phyloP scores from a whole-genome alignment of 257 asterid species.

The Penstemon barbatus region DNA sequence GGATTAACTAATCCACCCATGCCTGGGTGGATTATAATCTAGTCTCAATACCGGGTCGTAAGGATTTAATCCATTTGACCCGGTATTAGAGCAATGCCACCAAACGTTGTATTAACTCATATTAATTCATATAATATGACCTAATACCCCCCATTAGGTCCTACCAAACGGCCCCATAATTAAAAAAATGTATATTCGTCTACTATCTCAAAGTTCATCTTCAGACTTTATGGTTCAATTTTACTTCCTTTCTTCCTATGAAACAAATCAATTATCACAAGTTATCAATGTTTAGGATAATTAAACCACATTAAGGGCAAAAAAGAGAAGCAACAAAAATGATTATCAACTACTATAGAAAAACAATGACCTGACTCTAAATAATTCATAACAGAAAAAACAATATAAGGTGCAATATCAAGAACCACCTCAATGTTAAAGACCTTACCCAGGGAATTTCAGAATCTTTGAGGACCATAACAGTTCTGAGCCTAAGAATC shows the following conservation, averaged over 20 bases:
- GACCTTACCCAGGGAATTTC: constrained; percentile 62
- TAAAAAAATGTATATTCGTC: too few relatives aligned
- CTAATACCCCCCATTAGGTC: too few relatives aligned
- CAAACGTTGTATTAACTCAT: too few relatives aligned
- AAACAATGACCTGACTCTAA: constrained; percentile 13
- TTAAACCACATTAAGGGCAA: neutral
- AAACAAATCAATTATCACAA: neutral
- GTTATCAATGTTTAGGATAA: constrained; percentile 8
- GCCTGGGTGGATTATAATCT: too few relatives aligned
- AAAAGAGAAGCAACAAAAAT: constrained; percentile 6
- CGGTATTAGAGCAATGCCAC: too few relatives aligned
- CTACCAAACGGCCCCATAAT: too few relatives aligned
- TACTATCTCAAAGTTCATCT: too few relatives aligned
- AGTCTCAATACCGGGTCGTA: too few relatives aligned
- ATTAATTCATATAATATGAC: too few relatives aligned
- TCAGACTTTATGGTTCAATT: neutral
- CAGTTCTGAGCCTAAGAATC: constrained; percentile 52
- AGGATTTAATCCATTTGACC: too few relatives aligned
- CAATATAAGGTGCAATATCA: constrained; percentile 15
- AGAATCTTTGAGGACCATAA: constrained; percentile 47
- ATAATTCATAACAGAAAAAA: neutral
- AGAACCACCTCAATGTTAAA: constrained; percentile 24
- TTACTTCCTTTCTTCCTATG: neutral
- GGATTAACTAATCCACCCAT: too few relatives aligned
- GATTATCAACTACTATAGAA: constrained; percentile 16